These are phyloP conservation scores for Pseudogymnoascus sp. DNA, from an alignment of 2,329 filamentous ascomycete species.

Conservation along the genomic window DNA sequence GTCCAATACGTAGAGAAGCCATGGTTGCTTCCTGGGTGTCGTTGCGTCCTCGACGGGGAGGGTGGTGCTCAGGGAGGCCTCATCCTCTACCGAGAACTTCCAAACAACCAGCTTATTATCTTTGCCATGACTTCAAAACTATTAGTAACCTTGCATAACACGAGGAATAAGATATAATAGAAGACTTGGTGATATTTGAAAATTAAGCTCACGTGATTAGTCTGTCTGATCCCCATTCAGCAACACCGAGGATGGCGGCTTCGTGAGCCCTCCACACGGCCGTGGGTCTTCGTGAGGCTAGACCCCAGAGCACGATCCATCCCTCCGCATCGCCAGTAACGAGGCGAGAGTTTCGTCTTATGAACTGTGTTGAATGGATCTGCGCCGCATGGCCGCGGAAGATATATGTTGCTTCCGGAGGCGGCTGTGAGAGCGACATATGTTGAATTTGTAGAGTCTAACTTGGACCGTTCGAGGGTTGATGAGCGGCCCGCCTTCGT, in stretches of 20 bases:
- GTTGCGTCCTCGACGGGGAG: conserved; percentile 62
- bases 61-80: conserved; percentile 56
- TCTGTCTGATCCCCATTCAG: conserved; percentile 62
- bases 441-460: conserved; percentile 2
- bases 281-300: conserved; percentile 70
- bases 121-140: conserved; percentile 65
- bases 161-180: not conserved
- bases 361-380: conserved; percentile 70
- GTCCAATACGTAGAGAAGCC: conserved; percentile 75
- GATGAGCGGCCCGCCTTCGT: conserved; percentile 4
- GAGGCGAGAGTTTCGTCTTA: conserved; percentile 67
- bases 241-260: conserved; percentile 67
- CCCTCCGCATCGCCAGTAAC: conserved; percentile 86
- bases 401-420: conserved; percentile 44
- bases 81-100: conserved; percentile 59
- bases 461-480: conserved; percentile 1
- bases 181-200: not conserved
- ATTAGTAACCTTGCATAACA: not conserved
- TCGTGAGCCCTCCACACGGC: conserved; percentile 85
- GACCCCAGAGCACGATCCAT: conserved; percentile 79
- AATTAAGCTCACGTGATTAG: conserved; percentile 68
- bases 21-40: conserved; percentile 57
- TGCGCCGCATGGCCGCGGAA: conserved; percentile 79
- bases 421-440: conserved; percentile 21
- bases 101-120: conserved; percentile 84